Conservation (phyloP, 805 yeast genomes). For the Zygotorulaspora florentina region DNA sequence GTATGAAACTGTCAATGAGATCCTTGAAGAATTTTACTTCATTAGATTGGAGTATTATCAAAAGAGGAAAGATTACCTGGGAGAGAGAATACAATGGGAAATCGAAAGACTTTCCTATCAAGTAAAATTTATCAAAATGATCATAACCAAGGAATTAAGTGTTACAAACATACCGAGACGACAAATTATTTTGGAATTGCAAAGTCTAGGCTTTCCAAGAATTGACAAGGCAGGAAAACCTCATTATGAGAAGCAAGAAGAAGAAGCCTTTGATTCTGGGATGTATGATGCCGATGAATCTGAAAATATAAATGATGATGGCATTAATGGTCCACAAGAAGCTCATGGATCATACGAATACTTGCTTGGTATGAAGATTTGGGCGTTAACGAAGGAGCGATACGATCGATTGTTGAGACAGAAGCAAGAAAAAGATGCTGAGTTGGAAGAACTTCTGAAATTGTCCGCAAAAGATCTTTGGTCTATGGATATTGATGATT, state of each 20-base stretch:
- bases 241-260: slow-evolving; percentile 42
- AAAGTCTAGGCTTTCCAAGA: slow-evolving; percentile 64
- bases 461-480: slow-evolving; percentile 83
- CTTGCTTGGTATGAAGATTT: slow-evolving; percentile 83
- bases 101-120: slow-evolving; percentile 73
- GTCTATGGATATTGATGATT: slow-evolving; percentile 76
- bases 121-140: slow-evolving; percentile 87
- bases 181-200: slow-evolving; percentile 59
- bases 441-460: slow-evolving; percentile 59
- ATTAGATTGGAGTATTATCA: slow-evolving; percentile 88
- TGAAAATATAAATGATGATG: slow-evolving; percentile 34
- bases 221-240: slow-evolving; percentile 69
- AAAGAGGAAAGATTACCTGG: slow-evolving; percentile 78
- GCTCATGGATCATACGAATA: slow-evolving; percentile 73
- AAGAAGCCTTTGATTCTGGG: slow-evolving; percentile 37
- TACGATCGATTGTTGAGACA: slow-evolving; percentile 76
- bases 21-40: slow-evolving; percentile 76
- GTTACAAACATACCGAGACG: slow-evolving; percentile 73
- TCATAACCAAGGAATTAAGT: slow-evolving; percentile 66
- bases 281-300: slow-evolving; percentile 40
- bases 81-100: slow-evolving; percentile 64
- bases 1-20: slow-evolving; percentile 71
- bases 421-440: slow-evolving; percentile 65
- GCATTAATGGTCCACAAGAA: slow-evolving; percentile 44
- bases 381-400: slow-evolving; percentile 89